These are phyloP conservation scores for Ophiosphaerella korrae DNA, from an alignment of 2,329 filamentous ascomycete species.

Conservation along the genomic window DNA sequence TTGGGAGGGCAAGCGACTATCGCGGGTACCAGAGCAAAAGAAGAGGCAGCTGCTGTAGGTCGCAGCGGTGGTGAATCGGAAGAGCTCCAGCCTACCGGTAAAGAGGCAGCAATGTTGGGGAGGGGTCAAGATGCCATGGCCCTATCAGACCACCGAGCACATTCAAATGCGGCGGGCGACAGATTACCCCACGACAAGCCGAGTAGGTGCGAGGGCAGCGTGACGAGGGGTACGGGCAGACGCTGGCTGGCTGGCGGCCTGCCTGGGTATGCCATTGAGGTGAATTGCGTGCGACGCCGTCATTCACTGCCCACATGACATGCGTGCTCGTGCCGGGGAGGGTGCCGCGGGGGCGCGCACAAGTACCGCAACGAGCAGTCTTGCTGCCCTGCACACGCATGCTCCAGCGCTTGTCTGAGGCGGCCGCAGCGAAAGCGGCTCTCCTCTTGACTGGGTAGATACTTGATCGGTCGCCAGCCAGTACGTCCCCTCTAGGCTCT, in stretches of 20 bases:
- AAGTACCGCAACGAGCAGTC: slow-evolving; percentile 5
- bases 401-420: background rate
- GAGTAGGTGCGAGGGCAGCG: background rate
- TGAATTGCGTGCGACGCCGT: slow-evolving; percentile 35
- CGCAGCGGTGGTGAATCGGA: background rate
- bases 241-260: background rate
- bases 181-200: slow-evolving; percentile 8
- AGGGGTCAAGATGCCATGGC: background rate
- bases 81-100: background rate
- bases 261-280: too few relatives aligned
- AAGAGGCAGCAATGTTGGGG: slow-evolving; percentile 2
- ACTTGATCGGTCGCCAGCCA: too few relatives aligned
- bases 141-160: slow-evolving; percentile 2
- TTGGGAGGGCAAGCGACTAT: background rate
- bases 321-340: slow-evolving; percentile 7
- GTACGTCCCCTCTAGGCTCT: too few relatives aligned
- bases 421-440: background rate
- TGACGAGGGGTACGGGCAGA: too few relatives aligned
- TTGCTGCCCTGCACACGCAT: too few relatives aligned
- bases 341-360: slow-evolving; percentile 14
- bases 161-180: background rate
- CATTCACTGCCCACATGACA: slow-evolving; percentile 31
- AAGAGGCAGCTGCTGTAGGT: background rate
- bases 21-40: background rate
- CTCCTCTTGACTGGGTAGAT: too few relatives aligned